Base-by-base conservation (phyloP, 148 eudicot species). In the Chenopodium album region DNA sequence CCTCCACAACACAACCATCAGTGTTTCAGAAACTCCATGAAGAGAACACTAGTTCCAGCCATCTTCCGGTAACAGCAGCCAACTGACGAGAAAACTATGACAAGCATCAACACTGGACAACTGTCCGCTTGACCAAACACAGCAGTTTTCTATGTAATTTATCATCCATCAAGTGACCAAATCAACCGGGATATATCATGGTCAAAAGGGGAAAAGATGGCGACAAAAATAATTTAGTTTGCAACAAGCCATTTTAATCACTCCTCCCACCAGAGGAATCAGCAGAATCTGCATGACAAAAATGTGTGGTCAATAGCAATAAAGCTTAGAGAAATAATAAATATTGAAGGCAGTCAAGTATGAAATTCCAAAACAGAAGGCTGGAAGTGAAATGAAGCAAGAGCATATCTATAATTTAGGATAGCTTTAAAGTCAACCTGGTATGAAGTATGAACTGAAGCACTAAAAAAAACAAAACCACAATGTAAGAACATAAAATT, bases 201-300 rank as follows among this genome's bases (percentile, higher is more conserved):
- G n/a, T 68, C 34, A 26, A 63, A 80, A 72, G 34, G 77, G 78
- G 77, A 76, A 67, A 22, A 76, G 68, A 52, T 8, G 29, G 80
- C 29, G 31, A 76, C 46, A 26, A 20, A 75, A 70, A 17, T 76
- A 56, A 26, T 72, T 63, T 17, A 81, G 34, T 71, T 85, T 50
- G 78, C 70, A 41, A 78, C 66, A 76, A 87, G 60, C 84, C 77
- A 73, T 28, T 60, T 65, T 59, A 71, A 76, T 29, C 79, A 50
- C 47, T 77, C 86, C 76, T 56, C 78, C 84, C 77, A 70, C 47
- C 72, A 76, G 71, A 69, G 80, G 80, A 83, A 70, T 69, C 71
- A 80, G 81, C 80, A 76, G 82, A 72, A 77, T 80, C 90, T 88
- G 88, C 82, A 80, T n/a, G 3, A 44, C 28, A 63, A 80, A 19